phyloP scores from a whole-genome alignment of 2,329 filamentous ascomycete species.

The Alternaria gansuensis region DNA sequence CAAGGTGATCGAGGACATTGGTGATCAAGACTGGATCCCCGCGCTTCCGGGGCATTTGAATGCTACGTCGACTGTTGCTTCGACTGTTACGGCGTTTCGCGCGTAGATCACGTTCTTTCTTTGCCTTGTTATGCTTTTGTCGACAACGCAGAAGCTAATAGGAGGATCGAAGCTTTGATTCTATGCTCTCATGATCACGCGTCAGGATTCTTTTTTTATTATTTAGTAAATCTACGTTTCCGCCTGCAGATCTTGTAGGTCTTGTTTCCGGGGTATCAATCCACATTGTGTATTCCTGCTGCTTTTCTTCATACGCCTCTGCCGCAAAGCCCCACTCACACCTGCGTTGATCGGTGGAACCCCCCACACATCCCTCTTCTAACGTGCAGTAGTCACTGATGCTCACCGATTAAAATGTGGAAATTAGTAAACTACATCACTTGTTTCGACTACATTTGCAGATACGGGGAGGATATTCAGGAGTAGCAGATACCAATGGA shows the following conservation, averaged over 20 bases:
- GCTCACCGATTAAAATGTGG: not conserved
- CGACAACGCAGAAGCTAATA: not conserved
- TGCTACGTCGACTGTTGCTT: not conserved
- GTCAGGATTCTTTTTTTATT: not conserved
- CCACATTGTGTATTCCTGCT: not conserved
- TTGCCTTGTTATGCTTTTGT: slow-evolving; percentile 2
- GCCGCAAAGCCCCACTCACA: slow-evolving; percentile 6
- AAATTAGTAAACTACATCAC: not conserved
- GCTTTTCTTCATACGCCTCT: slow-evolving; percentile 2
- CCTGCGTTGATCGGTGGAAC: slow-evolving; percentile 1
- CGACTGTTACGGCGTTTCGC: not conserved
- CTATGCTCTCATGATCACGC: not conserved
- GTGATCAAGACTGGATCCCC: slow-evolving; percentile 43
- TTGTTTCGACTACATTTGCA: not conserved
- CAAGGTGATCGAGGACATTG: slow-evolving; percentile 59
- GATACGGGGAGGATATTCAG: not conserved
- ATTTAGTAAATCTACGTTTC: not conserved
- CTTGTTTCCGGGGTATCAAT: not conserved
- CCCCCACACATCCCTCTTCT: slow-evolving; percentile 3
- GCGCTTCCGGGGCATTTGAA: slow-evolving; percentile 16
- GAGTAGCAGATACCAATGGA: not conserved
- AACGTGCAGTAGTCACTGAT: slow-evolving; percentile 8
- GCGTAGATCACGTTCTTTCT: not conserved
- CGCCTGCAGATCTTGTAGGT: not conserved
- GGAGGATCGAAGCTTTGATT: not conserved